Conservation (phyloP, 2,329 filamentous ascomycete genomes). For the Camillea tinctor region DNA sequence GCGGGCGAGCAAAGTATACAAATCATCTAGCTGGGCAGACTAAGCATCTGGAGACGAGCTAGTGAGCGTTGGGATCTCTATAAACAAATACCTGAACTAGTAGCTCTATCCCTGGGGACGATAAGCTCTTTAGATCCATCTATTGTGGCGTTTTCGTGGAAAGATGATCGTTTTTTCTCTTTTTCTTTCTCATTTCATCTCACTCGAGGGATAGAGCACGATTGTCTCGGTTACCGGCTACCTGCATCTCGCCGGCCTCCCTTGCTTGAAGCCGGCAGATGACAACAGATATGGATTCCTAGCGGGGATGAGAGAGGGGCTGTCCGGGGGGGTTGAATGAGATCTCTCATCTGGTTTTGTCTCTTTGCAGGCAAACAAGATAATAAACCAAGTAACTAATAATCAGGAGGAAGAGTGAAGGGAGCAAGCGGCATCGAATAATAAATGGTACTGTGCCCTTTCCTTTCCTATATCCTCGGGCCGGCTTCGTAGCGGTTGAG, state of each 20-base stretch:
- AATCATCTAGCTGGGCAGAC: not conserved
- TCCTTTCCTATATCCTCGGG: not conserved
- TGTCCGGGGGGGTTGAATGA: not conserved
- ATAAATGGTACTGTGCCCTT: not conserved
- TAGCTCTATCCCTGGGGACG: too few relatives aligned
- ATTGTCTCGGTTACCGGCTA: conserved; percentile 3
- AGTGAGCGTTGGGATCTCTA: too few relatives aligned
- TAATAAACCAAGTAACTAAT: too few relatives aligned
- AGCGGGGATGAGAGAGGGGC: not conserved
- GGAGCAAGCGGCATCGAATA: not conserved
- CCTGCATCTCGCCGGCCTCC: conserved; percentile 1
- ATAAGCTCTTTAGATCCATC: not conserved
- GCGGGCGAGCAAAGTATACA: not conserved
- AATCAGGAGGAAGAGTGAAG: not conserved
- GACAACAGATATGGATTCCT: not conserved
- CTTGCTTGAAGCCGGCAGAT: conserved; percentile 1
- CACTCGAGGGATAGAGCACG: not conserved
- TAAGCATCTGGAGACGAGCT: not conserved
- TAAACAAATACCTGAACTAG: too few relatives aligned
- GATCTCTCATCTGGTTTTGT: not conserved
- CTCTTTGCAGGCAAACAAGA: not conserved
- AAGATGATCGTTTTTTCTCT: not conserved
- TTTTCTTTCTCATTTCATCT: not conserved
- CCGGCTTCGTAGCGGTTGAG: not conserved
- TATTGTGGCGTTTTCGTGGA: not conserved